These are phyloP conservation scores for Breviolum minutum DNA, from an alignment of 73 alveolate species.

Conservation along the genomic window DNA sequence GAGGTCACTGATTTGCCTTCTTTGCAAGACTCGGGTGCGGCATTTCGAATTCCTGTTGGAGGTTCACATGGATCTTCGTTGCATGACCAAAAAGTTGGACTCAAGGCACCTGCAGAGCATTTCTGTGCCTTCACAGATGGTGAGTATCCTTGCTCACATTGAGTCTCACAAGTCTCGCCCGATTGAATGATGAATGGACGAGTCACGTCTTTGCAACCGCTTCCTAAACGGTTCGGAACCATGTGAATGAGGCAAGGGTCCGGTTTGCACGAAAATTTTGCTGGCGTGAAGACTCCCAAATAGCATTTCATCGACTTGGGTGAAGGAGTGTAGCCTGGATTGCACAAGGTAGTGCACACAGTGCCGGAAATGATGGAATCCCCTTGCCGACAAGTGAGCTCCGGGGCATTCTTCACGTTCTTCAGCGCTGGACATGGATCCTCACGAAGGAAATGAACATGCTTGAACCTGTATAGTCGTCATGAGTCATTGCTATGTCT, in stretches of 20 bases:
- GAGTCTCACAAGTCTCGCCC: conserved; percentile 41
- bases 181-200: conserved; percentile 41
- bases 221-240: conserved; percentile 81
- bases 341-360: conserved; percentile 69
- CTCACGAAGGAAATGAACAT: neutral
- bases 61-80: conserved; percentile 54
- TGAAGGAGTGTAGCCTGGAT: conserved; percentile 14
- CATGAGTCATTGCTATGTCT: too few relatives aligned
- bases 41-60: conserved; percentile 34
- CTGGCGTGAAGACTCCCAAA: conserved; percentile 21
- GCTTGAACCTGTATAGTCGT: too few relatives aligned
- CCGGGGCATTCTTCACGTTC: conserved; percentile 71
- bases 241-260: conserved; percentile 57
- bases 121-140: conserved; percentile 83
- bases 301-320: neutral
- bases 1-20: conserved; percentile 57
- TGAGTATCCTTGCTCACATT: conserved; percentile 69
- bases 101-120: conserved; percentile 60
- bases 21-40: conserved; percentile 25
- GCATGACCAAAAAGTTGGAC: conserved; percentile 85
- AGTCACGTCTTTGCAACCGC: conserved; percentile 57
- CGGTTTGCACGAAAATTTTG: conserved; percentile 43
- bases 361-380: conserved; percentile 65
- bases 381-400: conserved; percentile 85
- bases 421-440: conserved; percentile 77